These are phyloP conservation scores for Astrephomene gubernaculifera DNA, from an alignment of 139 green algal genomes.

Conservation along the genomic window DNA sequence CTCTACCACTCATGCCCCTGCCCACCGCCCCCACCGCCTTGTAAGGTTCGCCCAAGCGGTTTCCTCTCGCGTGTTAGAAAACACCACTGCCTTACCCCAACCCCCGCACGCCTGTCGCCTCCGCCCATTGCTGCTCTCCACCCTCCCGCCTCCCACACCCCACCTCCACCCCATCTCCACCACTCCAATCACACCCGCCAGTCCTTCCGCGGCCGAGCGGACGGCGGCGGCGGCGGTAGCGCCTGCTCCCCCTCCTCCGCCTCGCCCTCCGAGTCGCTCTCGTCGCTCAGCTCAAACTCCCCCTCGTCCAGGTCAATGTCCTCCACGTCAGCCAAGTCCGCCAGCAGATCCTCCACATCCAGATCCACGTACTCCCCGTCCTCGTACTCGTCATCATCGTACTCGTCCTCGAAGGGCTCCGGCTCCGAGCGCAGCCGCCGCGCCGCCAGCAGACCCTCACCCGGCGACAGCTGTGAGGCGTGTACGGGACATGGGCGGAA, in stretches of 20 bases:
- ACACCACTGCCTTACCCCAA: too few species aligned
- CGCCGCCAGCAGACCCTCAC: constrained; percentile 1
- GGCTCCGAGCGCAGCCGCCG: constrained; percentile 39
- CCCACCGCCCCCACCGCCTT: too few species aligned
- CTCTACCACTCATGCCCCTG: too few species aligned
- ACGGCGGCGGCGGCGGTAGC: neutral
- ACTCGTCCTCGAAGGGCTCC: constrained; percentile 48
- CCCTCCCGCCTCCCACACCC: too few species aligned
- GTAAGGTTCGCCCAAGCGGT: too few species aligned
- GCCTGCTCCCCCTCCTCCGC: neutral
- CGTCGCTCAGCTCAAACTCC: neutral
- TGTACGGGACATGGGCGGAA: too few species aligned
- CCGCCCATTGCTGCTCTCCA: too few species aligned
- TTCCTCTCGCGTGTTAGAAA: too few species aligned
- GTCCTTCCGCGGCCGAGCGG: neutral
- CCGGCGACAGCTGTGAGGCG: too few species aligned
- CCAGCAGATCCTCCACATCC: constrained; percentile 30
- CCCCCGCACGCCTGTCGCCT: too few species aligned
- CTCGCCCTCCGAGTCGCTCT: neutral
- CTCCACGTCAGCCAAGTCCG: neutral
- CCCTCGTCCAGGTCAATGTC: neutral
- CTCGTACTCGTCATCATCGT: constrained; percentile 44
- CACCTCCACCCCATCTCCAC: too few species aligned
- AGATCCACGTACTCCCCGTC: constrained; percentile 44
- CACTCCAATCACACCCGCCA: neutral